phyloP scores from a whole-genome alignment of 2,329 filamentous ascomycete species.

The Colletotrichum acutatum region DNA sequence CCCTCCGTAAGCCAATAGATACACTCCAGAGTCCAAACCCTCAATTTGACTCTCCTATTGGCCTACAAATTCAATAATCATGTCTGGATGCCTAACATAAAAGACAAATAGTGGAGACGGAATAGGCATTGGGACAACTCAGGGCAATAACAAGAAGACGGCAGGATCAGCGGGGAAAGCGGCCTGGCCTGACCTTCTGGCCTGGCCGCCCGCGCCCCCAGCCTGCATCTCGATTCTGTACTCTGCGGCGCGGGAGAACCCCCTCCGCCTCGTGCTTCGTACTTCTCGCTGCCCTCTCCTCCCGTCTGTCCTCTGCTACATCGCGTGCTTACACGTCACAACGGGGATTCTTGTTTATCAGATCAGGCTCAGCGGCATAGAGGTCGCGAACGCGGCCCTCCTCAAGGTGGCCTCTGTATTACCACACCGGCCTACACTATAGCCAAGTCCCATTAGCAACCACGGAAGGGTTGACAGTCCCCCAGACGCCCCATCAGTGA shows the following conservation, averaged over 20 bases:
- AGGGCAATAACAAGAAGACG: neutral
- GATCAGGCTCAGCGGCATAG: neutral
- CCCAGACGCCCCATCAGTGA: neutral
- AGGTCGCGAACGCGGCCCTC: neutral
- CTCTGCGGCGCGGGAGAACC: slow-evolving; percentile 2
- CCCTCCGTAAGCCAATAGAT: neutral
- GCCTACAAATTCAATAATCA: neutral
- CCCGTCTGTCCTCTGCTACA: neutral
- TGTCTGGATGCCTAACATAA: neutral
- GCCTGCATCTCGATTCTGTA: slow-evolving; percentile 31
- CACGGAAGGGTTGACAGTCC: neutral
- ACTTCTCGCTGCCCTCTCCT: neutral
- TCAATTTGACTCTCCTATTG: neutral
- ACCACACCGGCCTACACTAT: neutral
- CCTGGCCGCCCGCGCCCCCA: slow-evolving; percentile 13
- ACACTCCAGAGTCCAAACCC: neutral
- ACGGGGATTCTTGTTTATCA: neutral
- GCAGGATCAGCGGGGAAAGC: no score
- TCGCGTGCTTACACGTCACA: neutral
- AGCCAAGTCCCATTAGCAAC: neutral
- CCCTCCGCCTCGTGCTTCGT: neutral
- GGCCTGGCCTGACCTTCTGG: neutral
- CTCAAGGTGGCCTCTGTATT: neutral
- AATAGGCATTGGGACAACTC: neutral
- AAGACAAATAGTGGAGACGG: neutral